Evolutionary conservation across 2,329 filamentous ascomycete species (phyloP).

Genomic region (Calonectria fujianensis): DNA sequence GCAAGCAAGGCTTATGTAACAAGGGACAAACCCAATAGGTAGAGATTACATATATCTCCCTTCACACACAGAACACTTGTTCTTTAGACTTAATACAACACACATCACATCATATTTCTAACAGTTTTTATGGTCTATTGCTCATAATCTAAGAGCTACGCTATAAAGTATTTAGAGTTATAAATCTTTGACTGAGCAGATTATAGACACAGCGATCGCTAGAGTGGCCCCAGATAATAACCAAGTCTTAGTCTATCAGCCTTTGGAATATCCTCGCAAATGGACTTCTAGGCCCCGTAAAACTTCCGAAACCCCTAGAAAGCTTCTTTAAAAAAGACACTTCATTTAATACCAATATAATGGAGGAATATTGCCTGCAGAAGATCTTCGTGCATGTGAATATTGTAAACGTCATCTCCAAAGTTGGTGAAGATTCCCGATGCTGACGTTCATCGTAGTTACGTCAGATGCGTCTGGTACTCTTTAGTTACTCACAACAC

Average conservation of each 20-base stretch:
- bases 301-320: conserved; percentile 59
- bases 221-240: conserved; percentile 62
- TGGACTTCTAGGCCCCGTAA: conserved; percentile 61
- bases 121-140: conserved; percentile 46
- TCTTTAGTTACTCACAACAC: too few relatives aligned
- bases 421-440: too few relatives aligned
- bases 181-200: conserved; percentile 58
- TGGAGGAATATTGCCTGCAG: conserved; percentile 72
- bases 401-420: conserved; percentile 68
- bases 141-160: conserved; percentile 61
- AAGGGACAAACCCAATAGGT: too few relatives aligned
- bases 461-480: too few relatives aligned
- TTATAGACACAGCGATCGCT: conserved; percentile 51
- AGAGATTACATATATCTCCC: too few relatives aligned
- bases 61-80: too few relatives aligned
- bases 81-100: too few relatives aligned
- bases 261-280: conserved; percentile 55
- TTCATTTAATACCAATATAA: conserved; percentile 69
- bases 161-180: conserved; percentile 66
- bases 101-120: too few relatives aligned
- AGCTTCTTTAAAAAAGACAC: conserved; percentile 63
- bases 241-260: conserved; percentile 54
- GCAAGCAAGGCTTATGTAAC: too few relatives aligned
- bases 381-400: conserved; percentile 72
- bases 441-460: too few relatives aligned